A percentile compares a stretch with the other conserved stretches of the same genome.
Evolutionary conservation across 768 basidiomycete species (phyloP).

Genomic region (Melanogaster broomeanus): DNA sequence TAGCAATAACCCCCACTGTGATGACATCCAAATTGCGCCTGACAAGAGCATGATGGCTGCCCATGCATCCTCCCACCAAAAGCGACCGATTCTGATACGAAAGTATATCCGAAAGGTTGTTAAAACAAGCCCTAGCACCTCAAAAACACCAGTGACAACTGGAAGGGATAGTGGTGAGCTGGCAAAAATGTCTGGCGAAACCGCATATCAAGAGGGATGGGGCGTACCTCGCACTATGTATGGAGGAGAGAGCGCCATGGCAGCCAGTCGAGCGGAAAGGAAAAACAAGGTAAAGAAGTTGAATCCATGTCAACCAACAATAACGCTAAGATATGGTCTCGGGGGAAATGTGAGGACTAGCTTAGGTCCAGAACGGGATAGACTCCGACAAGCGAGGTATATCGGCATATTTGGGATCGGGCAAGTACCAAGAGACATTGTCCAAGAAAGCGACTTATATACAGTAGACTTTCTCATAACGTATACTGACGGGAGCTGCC

Average conservation of each 20-base stretch:
- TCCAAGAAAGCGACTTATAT: too few relatives aligned
- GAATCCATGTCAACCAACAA: neutral
- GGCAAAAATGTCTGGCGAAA: neutral
- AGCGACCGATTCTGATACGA: constrained; percentile 4
- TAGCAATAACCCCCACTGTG: neutral
- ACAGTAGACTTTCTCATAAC: too few relatives aligned
- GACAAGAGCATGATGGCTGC: constrained; percentile 1
- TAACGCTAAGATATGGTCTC: too few relatives aligned
- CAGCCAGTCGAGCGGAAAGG: neutral
- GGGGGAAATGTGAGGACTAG: too few relatives aligned
- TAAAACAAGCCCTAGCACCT: constrained; percentile 1
- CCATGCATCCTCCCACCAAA: constrained; percentile 18
- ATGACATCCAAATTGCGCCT: neutral
- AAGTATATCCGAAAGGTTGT: constrained; percentile 5
- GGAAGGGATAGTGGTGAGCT: neutral
- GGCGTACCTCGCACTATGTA: constrained; percentile 6
- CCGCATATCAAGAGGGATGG: neutral
- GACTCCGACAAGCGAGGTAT: constrained; percentile 4
- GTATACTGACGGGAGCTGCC: too few relatives aligned
- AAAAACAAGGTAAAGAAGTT: neutral
- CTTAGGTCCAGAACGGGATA: too few relatives aligned
- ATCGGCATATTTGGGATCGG: constrained; percentile 2
- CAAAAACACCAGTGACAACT: neutral
- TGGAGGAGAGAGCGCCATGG: neutral
- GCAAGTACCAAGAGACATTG: too few relatives aligned